Evolutionary conservation across 2,329 filamentous ascomycete genomes (phyloP), one percentile per base, ranked within the genome.

Genomic region (Ceratocystis colombiana): DNA sequence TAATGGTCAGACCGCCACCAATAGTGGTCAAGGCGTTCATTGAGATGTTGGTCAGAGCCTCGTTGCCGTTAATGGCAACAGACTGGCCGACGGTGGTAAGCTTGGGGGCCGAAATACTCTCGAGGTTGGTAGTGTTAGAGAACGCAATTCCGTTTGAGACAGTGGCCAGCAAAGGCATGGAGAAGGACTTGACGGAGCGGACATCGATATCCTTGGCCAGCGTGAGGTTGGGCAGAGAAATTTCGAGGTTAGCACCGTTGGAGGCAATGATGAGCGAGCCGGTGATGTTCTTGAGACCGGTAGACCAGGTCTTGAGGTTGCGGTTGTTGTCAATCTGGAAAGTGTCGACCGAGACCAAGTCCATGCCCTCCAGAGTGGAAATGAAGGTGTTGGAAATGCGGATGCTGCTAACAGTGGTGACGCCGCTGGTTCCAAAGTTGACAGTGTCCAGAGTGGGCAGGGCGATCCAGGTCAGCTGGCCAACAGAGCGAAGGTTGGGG

Each of bases 291-390:
- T 82, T 82, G 68, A 97, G 82, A 74, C 88, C 83, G 76, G 91
- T 89, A 74, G 84, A 83, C 79, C 95, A 89, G 69, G 80, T 80
- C 74, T 83, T 84, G 71, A 99, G 82, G 74, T 88, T 87, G 69
- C 79, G 79, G 85, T 97, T 97, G 86, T 96, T 96, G 83, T 89
- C 88, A 77, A 99, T 88, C 75, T 89, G 80, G 75, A 99, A 84
- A 70, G 79, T 81, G 67, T 84, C 82, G 65, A 90, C 86, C n/a
- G 82, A 81, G 70, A 84, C 77, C 70, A 97, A 81, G 75, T 90
- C 88, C 75, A 99, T 88, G 73, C 90, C 91, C 70, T 87, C 81
- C 68, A 99, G 83, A 70, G 82, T 85, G 75, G 79, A 82, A 71
- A 99, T 84, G 76, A 87, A 85, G 63, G 94, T 99, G 80, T 99